Percentiles rank a stretch among this genome's conserved stretches.
These are phyloP conservation scores for Tulasnella sp. DNA, from an alignment of 768 basidiomycete species.

Conservation along the genomic window DNA sequence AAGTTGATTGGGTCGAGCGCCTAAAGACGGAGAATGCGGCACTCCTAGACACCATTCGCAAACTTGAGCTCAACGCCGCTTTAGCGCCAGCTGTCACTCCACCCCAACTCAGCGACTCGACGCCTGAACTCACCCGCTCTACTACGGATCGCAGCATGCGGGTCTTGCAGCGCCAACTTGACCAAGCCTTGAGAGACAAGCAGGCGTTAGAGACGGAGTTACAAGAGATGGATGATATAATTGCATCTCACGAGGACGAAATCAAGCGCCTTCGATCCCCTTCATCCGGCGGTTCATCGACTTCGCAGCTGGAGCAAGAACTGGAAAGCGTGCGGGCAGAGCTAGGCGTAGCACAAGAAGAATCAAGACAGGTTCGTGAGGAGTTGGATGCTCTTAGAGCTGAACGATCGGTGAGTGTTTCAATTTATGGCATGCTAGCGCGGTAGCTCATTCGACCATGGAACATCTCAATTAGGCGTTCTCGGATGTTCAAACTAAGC, in stretches of 20 bases:
- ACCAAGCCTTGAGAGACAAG: not conserved
- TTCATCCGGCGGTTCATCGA: not conserved
- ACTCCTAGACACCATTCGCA: not conserved
- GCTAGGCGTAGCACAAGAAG: not conserved
- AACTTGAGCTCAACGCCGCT: conserved; percentile 7
- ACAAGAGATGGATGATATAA: not conserved
- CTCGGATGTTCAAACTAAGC: not conserved
- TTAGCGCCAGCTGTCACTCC: not conserved
- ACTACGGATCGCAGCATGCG: not conserved
- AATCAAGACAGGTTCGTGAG: not conserved
- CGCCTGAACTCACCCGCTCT: not conserved
- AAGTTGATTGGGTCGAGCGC: not conserved
- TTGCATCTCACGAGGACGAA: not conserved
- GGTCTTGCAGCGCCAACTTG: not conserved
- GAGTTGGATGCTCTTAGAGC: not conserved
- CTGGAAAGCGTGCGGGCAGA: not conserved
- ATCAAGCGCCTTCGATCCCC: not conserved
- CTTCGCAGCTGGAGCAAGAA: not conserved
- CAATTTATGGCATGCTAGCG: not conserved
- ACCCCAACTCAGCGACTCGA: not conserved
- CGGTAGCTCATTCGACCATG: not conserved
- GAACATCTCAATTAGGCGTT: not conserved
- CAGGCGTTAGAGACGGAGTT: not conserved
- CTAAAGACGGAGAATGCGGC: not conserved
- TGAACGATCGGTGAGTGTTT: not conserved